Conservation (phyloP, 2,329 filamentous ascomycete species). For the Aspergillus calidoustus region DNA sequence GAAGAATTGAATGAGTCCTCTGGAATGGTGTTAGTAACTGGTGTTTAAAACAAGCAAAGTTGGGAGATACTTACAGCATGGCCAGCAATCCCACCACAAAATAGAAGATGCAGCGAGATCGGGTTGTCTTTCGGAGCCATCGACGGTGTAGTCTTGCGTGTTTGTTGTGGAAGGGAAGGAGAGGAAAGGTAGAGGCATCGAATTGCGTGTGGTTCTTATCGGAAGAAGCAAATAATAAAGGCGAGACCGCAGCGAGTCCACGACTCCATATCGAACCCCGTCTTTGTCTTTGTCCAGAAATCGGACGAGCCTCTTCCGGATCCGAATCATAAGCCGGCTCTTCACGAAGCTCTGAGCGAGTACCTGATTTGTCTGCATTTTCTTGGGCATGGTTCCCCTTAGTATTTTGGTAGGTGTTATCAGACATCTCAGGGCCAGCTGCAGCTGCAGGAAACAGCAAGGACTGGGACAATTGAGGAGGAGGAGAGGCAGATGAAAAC, state of each 20-base stretch:
- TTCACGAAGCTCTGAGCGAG: background rate
- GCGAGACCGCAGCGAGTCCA: constrained; percentile 17
- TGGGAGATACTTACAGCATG: constrained; percentile 37
- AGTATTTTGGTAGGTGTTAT: constrained; percentile 7
- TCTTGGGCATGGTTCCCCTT: background rate
- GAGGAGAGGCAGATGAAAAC: background rate
- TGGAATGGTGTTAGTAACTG: constrained; percentile 22
- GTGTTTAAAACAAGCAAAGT: background rate
- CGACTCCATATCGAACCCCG: constrained; percentile 16
- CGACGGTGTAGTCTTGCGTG: constrained; percentile 14
- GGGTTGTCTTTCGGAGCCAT: constrained; percentile 22
- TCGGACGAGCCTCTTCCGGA: constrained; percentile 2
- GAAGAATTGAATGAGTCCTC: constrained; percentile 48
- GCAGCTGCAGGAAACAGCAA: background rate
- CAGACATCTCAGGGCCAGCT: background rate
- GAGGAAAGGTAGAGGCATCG: constrained; percentile 12
- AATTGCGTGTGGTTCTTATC: background rate
- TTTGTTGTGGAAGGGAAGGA: constrained; percentile 16
- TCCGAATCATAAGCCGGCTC: constrained; percentile 3
- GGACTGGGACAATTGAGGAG: background rate
- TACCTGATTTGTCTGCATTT: background rate
- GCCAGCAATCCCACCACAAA: constrained; percentile 32
- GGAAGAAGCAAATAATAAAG: constrained; percentile 14
- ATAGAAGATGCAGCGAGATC: constrained; percentile 26
- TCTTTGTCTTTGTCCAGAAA: background rate